Conservation (phyloP, 2,329 filamentous ascomycete genomes). For the Penicillium aurantiogriseum region DNA sequence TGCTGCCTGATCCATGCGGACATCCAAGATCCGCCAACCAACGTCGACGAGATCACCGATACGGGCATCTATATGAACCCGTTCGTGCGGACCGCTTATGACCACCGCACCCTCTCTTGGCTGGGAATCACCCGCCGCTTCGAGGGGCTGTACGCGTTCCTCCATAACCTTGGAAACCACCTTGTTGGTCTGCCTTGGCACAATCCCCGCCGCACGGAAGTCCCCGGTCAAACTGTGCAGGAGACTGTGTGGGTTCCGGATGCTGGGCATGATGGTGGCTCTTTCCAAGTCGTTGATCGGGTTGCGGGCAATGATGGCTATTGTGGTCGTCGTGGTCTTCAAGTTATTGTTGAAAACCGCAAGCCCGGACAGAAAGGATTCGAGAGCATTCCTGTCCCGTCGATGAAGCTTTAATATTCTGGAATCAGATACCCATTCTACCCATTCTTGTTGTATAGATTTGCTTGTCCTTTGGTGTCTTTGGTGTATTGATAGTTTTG, state of each 20-base stretch:
- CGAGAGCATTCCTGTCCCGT: slow-evolving; percentile 44
- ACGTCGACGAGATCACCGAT: slow-evolving; percentile 39
- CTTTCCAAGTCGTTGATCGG: slow-evolving; percentile 40
- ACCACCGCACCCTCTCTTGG: slow-evolving; percentile 56
- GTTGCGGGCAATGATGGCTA: slow-evolving; percentile 46
- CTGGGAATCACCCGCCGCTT: slow-evolving; percentile 61
- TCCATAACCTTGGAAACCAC: slow-evolving; percentile 59
- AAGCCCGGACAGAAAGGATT: slow-evolving; percentile 46
- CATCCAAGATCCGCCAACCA: slow-evolving; percentile 39
- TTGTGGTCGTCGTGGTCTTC: slow-evolving; percentile 44
- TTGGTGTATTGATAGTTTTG: neutral
- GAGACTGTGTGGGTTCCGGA: slow-evolving; percentile 45
- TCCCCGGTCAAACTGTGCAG: slow-evolving; percentile 51
- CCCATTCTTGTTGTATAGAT: neutral
- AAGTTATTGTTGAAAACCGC: slow-evolving; percentile 46
- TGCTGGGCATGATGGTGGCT: slow-evolving; percentile 26
- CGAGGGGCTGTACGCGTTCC: slow-evolving; percentile 61
- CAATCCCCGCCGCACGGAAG: slow-evolving; percentile 61
- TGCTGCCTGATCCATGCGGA: slow-evolving; percentile 60
- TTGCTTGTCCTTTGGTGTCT: neutral
- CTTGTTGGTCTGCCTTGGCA: slow-evolving; percentile 57
- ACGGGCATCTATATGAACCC: slow-evolving; percentile 72
- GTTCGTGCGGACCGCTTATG: slow-evolving; percentile 70
- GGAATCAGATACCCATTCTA: slow-evolving; percentile 3
- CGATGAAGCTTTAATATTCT: slow-evolving; percentile 6